A percentile compares a stretch with the other conserved stretches of the same genome.
Conservation (phyloP, 2,329 filamentous ascomycete species). For the Calonectria pteridis region DNA sequence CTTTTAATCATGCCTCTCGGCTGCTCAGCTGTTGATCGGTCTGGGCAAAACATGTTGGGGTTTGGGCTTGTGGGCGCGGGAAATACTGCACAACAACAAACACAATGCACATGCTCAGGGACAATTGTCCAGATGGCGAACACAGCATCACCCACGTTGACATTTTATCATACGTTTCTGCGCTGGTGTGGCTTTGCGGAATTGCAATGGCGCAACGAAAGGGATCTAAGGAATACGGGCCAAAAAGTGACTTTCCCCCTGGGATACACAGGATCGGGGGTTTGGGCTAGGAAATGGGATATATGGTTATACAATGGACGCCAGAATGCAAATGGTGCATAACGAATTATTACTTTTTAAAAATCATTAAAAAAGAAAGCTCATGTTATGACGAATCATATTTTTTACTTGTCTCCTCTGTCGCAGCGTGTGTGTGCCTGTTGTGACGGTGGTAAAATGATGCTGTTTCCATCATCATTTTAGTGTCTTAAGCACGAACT, state of each 20-base stretch:
- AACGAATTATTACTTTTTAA: slow-evolving; percentile 24
- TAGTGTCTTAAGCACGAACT: neutral
- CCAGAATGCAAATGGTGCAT: slow-evolving; percentile 46
- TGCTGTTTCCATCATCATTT: neutral
- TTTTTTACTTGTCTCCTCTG: neutral
- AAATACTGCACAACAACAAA: slow-evolving; percentile 20
- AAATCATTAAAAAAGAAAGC: neutral
- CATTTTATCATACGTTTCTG: slow-evolving; percentile 17
- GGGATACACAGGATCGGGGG: slow-evolving; percentile 39
- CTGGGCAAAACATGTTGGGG: slow-evolving; percentile 33
- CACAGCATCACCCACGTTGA: slow-evolving; percentile 13
- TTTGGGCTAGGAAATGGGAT: slow-evolving; percentile 33
- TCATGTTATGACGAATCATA: neutral
- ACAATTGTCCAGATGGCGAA: slow-evolving; percentile 19
- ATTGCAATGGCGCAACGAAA: slow-evolving; percentile 20
- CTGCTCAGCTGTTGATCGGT: slow-evolving; percentile 43
- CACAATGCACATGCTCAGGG: slow-evolving; percentile 19
- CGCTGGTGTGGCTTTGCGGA: slow-evolving; percentile 16
- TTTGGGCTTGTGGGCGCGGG: slow-evolving; percentile 25
- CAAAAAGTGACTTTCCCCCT: slow-evolving; percentile 39
- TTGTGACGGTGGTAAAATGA: neutral
- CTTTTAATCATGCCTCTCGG: slow-evolving; percentile 33
- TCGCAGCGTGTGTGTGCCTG: neutral
- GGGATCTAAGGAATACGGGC: slow-evolving; percentile 24
- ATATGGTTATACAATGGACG: slow-evolving; percentile 43